Base-by-base conservation (phyloP, 2,329 filamentous ascomycete genomes). In the Aspergillus melleus region DNA sequence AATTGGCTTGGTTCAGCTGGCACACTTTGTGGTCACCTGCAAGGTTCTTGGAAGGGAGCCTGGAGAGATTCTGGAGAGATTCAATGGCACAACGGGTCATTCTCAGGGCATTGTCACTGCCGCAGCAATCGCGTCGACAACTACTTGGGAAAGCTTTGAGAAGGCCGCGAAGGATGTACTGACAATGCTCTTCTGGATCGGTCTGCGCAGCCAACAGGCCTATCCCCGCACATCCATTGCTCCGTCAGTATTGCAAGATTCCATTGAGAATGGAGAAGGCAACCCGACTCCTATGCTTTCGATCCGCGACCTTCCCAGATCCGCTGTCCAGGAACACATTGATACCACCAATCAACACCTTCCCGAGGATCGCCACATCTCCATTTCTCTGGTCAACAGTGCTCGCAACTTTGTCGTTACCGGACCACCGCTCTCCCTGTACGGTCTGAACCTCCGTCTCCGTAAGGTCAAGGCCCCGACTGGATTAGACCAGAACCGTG, bases 101-200 rank as follows among this genome's bases (percentile, higher is more conserved):
- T 99, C 95, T 0, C 95, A 99, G 76, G 95, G 95, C 75, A 88
- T 99, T 19, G 90, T 99, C 62, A 92, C 96, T 63, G 95, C 95
- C 24, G 92, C 94, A 30, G 91, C 91, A 24, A 96, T 95, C 60
- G 90, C 96, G 1, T 91, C 94, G 5, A 91, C 93, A 4, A 90
- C 91, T 67, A 92, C 90, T 29, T 99, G 95, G 95, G 92, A 96
- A 64, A 91, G 91, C 0, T 99, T 95, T 76, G 87, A 90, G 66
- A 88, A 90, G 71, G 87, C 91, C 57, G 86, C 92, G 57, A 88
- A 84, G 70, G 88, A 91, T 67, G 90, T 94, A 2, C 82, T 99
- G 64, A 95, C 91, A 30, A 91, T 97, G 71, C 89, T 99, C 30
- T 99, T 99, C 84, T 99, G 95, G 95, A 96, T 99, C 67, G 95